Conservation (phyloP, 2,329 filamentous ascomycete genomes). For the Gnomoniopsis smithogilvyi region DNA sequence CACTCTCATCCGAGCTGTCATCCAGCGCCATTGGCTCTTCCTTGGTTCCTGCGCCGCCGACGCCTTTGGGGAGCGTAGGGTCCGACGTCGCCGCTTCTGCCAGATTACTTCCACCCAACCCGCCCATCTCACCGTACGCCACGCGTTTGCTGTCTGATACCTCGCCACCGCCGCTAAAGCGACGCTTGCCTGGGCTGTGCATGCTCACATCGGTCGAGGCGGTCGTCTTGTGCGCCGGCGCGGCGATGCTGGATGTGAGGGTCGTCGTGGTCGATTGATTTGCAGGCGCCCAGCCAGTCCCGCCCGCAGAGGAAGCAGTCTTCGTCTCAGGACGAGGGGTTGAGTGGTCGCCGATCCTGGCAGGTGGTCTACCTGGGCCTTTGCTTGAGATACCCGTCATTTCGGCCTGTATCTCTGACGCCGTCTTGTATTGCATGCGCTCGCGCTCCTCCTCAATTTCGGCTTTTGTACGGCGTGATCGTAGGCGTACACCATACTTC, state of each 20-base stretch:
- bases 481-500: slow-evolving; percentile 54
- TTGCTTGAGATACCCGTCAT: not conserved
- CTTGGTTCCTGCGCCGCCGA: not conserved
- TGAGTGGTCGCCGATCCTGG: not conserved
- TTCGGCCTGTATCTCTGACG: slow-evolving; percentile 15
- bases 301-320: not conserved
- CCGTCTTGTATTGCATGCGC: slow-evolving; percentile 31
- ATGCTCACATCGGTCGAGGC: not conserved
- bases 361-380: not conserved
- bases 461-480: slow-evolving; percentile 43
- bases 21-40: slow-evolving; percentile 15
- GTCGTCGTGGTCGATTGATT: slow-evolving; percentile 1
- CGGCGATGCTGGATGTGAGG: not conserved
- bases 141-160: slow-evolving; percentile 3
- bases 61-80: slow-evolving; percentile 1
- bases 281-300: not conserved
- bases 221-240: not conserved
- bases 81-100: slow-evolving; percentile 6
- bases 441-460: slow-evolving; percentile 43
- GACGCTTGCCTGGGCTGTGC: slow-evolving; percentile 5
- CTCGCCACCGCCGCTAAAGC: not conserved
- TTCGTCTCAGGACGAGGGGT: not conserved
- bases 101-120: not conserved
- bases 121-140: slow-evolving; percentile 9
- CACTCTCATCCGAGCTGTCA: slow-evolving; percentile 15